These are phyloP conservation scores for Fraxinus baroniana DNA, from an alignment of 305 asterid genomes.

Conservation along the genomic window DNA sequence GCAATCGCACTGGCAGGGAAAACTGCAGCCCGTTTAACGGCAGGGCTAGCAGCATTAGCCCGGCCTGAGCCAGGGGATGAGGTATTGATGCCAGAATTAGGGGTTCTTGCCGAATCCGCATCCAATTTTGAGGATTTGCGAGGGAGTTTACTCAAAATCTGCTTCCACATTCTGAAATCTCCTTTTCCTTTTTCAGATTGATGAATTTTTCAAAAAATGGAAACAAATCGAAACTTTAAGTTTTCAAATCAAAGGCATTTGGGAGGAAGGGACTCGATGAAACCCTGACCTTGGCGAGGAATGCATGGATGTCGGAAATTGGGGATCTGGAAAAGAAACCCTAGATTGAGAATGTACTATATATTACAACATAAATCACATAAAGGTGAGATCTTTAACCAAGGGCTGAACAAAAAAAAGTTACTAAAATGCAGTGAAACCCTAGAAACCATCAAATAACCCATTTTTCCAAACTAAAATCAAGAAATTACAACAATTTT, in stretches of 20 bases:
- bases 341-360: conserved; percentile 21
- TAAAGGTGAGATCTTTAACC: conserved; percentile 29
- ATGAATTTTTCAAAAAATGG: conserved; percentile 11
- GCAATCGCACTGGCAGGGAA: conserved; percentile 62
- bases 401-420: not conserved
- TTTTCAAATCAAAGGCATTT: conserved; percentile 36
- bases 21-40: conserved; percentile 60
- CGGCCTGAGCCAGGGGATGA: conserved; percentile 36
- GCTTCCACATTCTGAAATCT: conserved; percentile 68
- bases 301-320: conserved; percentile 20
- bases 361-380: conserved; percentile 23
- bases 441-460: conserved; percentile 28
- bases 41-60: conserved; percentile 38
- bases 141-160: conserved; percentile 65
- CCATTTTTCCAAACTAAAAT: conserved; percentile 10
- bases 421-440: conserved; percentile 12
- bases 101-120: conserved; percentile 41
- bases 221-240: conserved; percentile 25
- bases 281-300: conserved; percentile 20
- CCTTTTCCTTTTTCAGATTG: conserved; percentile 16
- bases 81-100: conserved; percentile 34
- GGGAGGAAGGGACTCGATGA: conserved; percentile 21
- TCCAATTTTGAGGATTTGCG: conserved; percentile 59
- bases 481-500: conserved; percentile 6
- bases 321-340: conserved; percentile 41